These are phyloP conservation scores for Arabidopsis arenosa DNA, from an alignment of 345 rosid genomes.

Conservation along the genomic window DNA sequence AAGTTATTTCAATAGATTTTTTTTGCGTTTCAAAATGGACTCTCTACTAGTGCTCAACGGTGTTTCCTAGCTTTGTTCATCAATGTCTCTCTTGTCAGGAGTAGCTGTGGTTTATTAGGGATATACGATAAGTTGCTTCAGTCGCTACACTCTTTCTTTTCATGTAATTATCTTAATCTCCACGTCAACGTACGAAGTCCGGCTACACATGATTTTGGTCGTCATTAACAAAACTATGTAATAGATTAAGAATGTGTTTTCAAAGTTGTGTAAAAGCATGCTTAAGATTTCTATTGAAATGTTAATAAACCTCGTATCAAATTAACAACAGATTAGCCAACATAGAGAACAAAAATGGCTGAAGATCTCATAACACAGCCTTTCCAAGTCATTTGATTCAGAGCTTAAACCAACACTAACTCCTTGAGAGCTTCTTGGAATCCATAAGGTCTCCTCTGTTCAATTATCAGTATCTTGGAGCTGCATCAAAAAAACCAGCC, in stretches of 20 bases:
- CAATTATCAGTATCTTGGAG: slow-evolving; percentile 59
- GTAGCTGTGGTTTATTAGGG: too few species aligned
- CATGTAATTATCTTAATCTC: slow-evolving; percentile 41
- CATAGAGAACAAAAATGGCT: slow-evolving; percentile 24
- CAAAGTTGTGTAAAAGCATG: neutral
- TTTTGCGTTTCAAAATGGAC: too few species aligned
- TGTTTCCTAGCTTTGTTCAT: too few species aligned
- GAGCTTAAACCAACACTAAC: slow-evolving; percentile 14
- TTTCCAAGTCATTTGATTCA: slow-evolving; percentile 11
- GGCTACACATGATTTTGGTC: slow-evolving; percentile 2
- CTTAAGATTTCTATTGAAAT: slow-evolving; percentile 10
- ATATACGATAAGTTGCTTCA: too few species aligned
- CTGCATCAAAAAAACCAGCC: slow-evolving; percentile 46
- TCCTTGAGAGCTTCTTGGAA: slow-evolving; percentile 21
- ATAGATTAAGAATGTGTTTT: neutral
- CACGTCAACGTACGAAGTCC: slow-evolving; percentile 5
- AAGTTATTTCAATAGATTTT: too few species aligned
- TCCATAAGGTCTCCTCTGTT: neutral
- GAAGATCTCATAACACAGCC: neutral
- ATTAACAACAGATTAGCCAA: slow-evolving; percentile 5
- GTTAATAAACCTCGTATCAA: slow-evolving; percentile 9
- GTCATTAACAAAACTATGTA: slow-evolving; percentile 31
- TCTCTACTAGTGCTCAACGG: too few species aligned
- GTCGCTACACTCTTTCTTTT: neutral
- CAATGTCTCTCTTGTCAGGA: too few species aligned